Base-by-base conservation (phyloP, 202 grass and related monocot genomes). In the Zoysia matrella region DNA sequence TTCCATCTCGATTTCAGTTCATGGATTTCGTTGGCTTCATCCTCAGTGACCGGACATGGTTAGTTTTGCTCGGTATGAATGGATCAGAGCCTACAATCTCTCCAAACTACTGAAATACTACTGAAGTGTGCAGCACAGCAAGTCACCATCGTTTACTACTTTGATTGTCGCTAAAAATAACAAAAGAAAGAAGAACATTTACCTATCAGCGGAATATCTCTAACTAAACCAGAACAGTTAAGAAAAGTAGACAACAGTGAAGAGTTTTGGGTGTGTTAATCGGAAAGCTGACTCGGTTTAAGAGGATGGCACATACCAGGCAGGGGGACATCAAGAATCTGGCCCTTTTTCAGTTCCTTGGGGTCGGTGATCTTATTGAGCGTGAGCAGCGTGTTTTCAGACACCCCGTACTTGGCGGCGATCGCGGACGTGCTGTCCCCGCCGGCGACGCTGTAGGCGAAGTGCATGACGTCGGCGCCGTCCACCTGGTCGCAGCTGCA, bases 241-340 rank as follows among this genome's bases (percentile, higher is more conserved):
- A 30, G 22, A 30, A 30, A 30, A 30, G 22, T 30, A 30, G 22
- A 30, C 22, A 30, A 30, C 22, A 30, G 22, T 30, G 22, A 30
- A 30, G 22, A 30, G 22, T 30, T 30, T 30, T 30, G 22, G 22
- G 22, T 30, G 22, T 30, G 22, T 30, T 30, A 30, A 30, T 30
- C 22, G 22, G 22, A 30, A 30, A 30, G 22, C 22, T 30, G 22
- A 1, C 11, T 45, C 61, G 77, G 5, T 39, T 4, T 9, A 56
- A 18, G 42, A 42, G 44, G 5, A 70, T 3, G 0, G 14, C 5
- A 43, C 30, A 63, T 74, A 94, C 95, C 92, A 61, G 53, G 70
- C 30, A 93, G 90, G 11, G 95, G 95, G 6, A 98, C 90, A 86
- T 94, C 92, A 18, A 98, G 92, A 69, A 93, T 88, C 67, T 98